phyloP scores from a whole-genome alignment of 176 grass and related monocot genomes.

The Avena eriantha region DNA sequence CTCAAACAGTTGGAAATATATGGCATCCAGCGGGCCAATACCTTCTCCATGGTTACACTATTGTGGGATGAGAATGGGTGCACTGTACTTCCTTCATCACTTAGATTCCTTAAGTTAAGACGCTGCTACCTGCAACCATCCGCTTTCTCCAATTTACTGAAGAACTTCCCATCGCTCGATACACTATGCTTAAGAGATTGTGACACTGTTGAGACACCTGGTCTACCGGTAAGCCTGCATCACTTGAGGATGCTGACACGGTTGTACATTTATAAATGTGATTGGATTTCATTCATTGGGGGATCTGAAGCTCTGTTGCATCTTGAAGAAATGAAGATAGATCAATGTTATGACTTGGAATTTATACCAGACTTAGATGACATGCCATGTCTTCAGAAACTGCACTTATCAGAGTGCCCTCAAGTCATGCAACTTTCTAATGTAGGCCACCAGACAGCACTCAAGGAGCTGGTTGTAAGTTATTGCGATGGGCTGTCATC shows the following conservation, averaged over 20 bases:
- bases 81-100: constrained; percentile 14
- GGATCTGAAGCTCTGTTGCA: constrained; percentile 7
- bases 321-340: neutral
- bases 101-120: neutral
- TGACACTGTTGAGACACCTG: neutral
- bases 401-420: neutral
- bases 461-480: constrained; percentile 18
- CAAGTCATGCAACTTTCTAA: neutral
- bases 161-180: neutral
- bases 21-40: neutral
- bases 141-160: constrained; percentile 19
- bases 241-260: neutral
- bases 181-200: neutral
- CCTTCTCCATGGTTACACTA: too few relatives aligned
- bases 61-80: constrained; percentile 4
- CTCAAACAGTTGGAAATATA: constrained; percentile 6
- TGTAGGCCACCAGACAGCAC: neutral
- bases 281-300: constrained; percentile 20
- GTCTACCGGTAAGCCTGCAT: neutral
- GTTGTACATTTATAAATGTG: neutral
- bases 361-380: neutral
- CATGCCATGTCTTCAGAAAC: constrained; percentile 17
- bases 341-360: neutral
- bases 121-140: neutral
- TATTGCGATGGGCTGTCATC: neutral